These are phyloP conservation scores for Fusarium euwallaceae DNA, from an alignment of 2,329 filamentous ascomycete species.

Conservation along the genomic window DNA sequence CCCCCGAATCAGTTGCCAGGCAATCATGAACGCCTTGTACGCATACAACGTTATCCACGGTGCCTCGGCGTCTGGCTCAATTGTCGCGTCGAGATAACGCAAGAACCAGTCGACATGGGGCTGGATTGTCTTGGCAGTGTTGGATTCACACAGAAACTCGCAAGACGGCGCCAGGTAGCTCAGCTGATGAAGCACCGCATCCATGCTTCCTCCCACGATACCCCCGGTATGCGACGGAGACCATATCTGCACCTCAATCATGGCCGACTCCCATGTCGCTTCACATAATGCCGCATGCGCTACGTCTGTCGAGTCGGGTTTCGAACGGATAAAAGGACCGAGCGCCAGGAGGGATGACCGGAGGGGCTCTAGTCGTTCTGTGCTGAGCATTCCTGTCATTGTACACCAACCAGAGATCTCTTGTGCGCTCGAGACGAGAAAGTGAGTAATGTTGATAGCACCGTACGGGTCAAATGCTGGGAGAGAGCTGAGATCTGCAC, in stretches of 20 bases:
- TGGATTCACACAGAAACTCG: constrained; percentile 50
- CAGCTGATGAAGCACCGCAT: constrained; percentile 50
- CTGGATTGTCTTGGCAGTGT: constrained; percentile 49
- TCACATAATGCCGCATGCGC: constrained; percentile 43
- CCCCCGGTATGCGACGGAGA: constrained; percentile 56
- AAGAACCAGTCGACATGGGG: constrained; percentile 57
- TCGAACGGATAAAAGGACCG: constrained; percentile 17
- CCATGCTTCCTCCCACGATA: constrained; percentile 53
- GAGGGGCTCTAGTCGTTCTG: constrained; percentile 54
- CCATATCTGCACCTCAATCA: constrained; percentile 59
- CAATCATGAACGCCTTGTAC: constrained; percentile 57
- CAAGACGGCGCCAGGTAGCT: constrained; percentile 49
- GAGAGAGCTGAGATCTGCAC: constrained; percentile 44
- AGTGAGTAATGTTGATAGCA: constrained; percentile 57
- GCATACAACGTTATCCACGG: constrained; percentile 57
- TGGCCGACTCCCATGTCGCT: constrained; percentile 57
- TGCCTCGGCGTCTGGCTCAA: constrained; percentile 47
- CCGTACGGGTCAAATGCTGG: constrained; percentile 56
- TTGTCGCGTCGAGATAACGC: constrained; percentile 49
- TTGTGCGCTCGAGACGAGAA: constrained; percentile 56
- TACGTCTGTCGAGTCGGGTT: constrained; percentile 18
- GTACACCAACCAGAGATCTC: constrained; percentile 59
- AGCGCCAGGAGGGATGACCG: constrained; percentile 53
- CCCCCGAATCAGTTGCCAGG: constrained; percentile 53
- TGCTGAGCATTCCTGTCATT: constrained; percentile 57